Evolutionary conservation across 164 flowering plant genomes (phyloP), one percentile per base, ranked within the genome.

Genomic region (Stephania yunnanensis): DNA sequence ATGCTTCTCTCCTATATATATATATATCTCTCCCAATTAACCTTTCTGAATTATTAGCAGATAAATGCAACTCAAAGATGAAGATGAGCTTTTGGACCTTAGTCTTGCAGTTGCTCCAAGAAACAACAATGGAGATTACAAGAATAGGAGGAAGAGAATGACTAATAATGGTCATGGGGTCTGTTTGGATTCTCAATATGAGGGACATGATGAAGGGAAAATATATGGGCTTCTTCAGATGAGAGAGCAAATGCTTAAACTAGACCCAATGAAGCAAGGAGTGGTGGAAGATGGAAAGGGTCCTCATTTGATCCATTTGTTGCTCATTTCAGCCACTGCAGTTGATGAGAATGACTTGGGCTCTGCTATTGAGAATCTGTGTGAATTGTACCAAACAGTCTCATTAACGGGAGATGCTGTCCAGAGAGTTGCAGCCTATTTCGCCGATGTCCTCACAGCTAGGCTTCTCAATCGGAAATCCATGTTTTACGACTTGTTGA

Each of bases 391-490:
- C 75, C 83, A 71, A 53, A 77, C 64, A n/a, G 89, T 82, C 1
- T 85, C 86, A 17, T 50, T 87, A 11, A 82, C 69, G 0, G 93
- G 95, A 1, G 90, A 89, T 71, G 87, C 95, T 0, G 83, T 89
- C 50, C 93, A 88, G 73, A 70, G 95, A 44, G 90, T 91, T 0
- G 93, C 88, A 4, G 92, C 92, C 3, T 87, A 88, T 71, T 91
- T 91, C 46, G 88, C 89, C 0, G 95, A 91, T 55, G 95, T 85
- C 6, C 75, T 91, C 36, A 78, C 87, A 0, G 91, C 92, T 0
- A 82, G 84, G 81, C 88, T 89, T 42, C 85, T 91, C 50, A 88
- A 88, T 4, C 69, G 71, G 12, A 78, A 81, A 65, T 91, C 95
- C 3, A 91, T 91, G 2, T 91, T 88, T 61, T 87, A 83, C 70